These are phyloP conservation scores for Apiospora phragmitis DNA, from an alignment of 2,329 filamentous ascomycete genomes.

Conservation along the genomic window DNA sequence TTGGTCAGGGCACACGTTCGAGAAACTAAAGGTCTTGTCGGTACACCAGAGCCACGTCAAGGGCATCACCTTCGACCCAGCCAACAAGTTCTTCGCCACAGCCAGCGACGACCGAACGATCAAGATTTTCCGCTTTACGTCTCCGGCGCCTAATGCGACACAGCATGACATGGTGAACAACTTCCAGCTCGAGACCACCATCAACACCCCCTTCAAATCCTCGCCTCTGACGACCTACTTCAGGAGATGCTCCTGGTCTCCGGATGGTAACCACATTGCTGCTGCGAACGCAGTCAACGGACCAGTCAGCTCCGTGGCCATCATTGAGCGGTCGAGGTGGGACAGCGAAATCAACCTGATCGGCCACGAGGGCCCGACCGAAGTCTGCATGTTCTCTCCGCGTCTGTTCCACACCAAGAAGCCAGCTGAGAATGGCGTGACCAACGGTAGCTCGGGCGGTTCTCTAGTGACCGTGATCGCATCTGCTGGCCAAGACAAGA, in stretches of 20 bases:
- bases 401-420: constrained; percentile 78
- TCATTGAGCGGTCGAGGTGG: constrained; percentile 90
- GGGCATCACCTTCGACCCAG: constrained; percentile 96
- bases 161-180: constrained; percentile 96
- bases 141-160: constrained; percentile 86
- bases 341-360: constrained; percentile 97
- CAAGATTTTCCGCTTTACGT: constrained; percentile 93
- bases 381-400: constrained; percentile 96
- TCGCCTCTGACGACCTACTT: constrained; percentile 97
- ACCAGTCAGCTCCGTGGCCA: constrained; percentile 94
- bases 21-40: constrained; percentile 92
- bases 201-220: constrained; percentile 81
- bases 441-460: constrained; percentile 47
- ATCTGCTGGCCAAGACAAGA: constrained; percentile 95
- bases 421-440: constrained; percentile 54
- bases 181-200: constrained; percentile 91
- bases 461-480: constrained; percentile 86
- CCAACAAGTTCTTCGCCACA: constrained; percentile 98
- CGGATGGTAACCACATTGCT: constrained; percentile 94
- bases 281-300: constrained; percentile 97
- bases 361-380: constrained; percentile 93
- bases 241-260: constrained; percentile 93
- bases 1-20: constrained; percentile 97
- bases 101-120: constrained; percentile 96
- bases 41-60: constrained; percentile 98